These are phyloP conservation scores for Amaranthus hypochondriacus DNA, from an alignment of 148 eudicot genomes.

Conservation along the genomic window DNA sequence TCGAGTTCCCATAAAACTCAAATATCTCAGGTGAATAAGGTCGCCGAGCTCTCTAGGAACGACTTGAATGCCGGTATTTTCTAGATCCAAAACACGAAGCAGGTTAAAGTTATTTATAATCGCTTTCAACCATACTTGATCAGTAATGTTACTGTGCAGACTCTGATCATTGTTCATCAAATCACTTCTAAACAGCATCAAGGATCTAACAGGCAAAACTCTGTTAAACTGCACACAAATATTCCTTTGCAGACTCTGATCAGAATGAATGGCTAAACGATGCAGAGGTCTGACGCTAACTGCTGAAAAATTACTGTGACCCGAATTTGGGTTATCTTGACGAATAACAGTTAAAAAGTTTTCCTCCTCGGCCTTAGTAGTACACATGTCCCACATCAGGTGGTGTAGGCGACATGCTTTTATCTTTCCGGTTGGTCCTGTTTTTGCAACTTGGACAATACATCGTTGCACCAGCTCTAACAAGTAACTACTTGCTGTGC, in stretches of 20 bases:
- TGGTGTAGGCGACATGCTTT: slow-evolving; percentile 27
- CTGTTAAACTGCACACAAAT: background rate
- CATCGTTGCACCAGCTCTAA: slow-evolving; percentile 29
- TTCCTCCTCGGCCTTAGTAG: slow-evolving; percentile 17
- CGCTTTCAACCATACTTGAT: background rate
- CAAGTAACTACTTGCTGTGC: slow-evolving; percentile 27
- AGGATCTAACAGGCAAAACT: slow-evolving; percentile 9
- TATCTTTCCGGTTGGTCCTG: background rate
- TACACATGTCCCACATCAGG: slow-evolving; percentile 22
- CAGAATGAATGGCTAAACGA: slow-evolving; percentile 11
- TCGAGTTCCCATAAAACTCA: slow-evolving; percentile 15
- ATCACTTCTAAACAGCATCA: slow-evolving; percentile 3
- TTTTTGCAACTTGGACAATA: slow-evolving; percentile 25
- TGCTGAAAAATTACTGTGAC: background rate
- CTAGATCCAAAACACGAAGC: slow-evolving; percentile 18
- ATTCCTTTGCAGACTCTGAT: background rate
- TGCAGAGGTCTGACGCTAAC: background rate
- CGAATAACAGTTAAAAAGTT: slow-evolving; percentile 16
- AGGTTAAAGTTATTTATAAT: background rate
- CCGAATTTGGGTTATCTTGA: background rate
- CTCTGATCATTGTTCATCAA: background rate
- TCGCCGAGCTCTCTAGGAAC: slow-evolving; percentile 13
- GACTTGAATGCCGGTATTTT: background rate
- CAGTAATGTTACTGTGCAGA: too few relatives aligned
- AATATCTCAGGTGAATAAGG: slow-evolving; percentile 24